phyloP scores from a whole-genome alignment of 768 basidiomycete species.

The Auriscalpium vulgare region DNA sequence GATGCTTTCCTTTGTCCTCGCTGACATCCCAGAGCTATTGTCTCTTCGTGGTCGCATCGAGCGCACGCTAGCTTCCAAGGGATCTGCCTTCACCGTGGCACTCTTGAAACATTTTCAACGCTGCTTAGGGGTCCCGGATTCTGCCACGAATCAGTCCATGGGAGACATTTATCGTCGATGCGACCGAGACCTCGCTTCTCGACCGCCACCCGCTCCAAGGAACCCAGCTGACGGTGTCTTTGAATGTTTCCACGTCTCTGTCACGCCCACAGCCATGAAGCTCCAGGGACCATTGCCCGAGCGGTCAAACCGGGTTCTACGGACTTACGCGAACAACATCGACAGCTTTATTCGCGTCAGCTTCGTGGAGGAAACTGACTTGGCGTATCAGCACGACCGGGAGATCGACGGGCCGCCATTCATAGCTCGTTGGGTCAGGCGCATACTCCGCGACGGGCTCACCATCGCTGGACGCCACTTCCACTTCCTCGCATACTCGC shows the following conservation, averaged over 20 bases:
- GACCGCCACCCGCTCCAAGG: background rate
- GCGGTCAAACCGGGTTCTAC: constrained; percentile 54
- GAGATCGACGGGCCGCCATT: constrained; percentile 48
- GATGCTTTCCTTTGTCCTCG: constrained; percentile 25
- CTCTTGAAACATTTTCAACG: constrained; percentile 31
- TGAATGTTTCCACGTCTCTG: constrained; percentile 35
- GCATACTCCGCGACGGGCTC: constrained; percentile 38
- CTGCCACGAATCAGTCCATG: constrained; percentile 2
- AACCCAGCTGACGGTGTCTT: constrained; percentile 23
- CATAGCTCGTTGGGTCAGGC: constrained; percentile 39
- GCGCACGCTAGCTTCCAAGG: constrained; percentile 22
- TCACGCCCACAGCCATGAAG: constrained; percentile 48
- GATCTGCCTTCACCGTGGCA: constrained; percentile 27
- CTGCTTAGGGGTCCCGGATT: background rate
- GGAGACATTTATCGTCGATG: constrained; percentile 21
- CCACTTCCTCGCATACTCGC: constrained; percentile 63
- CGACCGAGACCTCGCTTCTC: constrained; percentile 11
- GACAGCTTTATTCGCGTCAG: constrained; percentile 55
- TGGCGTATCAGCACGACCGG: constrained; percentile 47
- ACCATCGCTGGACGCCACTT: constrained; percentile 47
- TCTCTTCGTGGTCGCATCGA: constrained; percentile 30
- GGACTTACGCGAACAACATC: constrained; percentile 38
- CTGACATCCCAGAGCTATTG: constrained; percentile 48
- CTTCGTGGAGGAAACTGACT: constrained; percentile 50
- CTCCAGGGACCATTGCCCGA: constrained; percentile 51